Evolutionary conservation across 2,329 filamentous ascomycete genomes (phyloP), one percentile per base, ranked within the genome.

Genomic region (Sclerotinia subarctica): DNA sequence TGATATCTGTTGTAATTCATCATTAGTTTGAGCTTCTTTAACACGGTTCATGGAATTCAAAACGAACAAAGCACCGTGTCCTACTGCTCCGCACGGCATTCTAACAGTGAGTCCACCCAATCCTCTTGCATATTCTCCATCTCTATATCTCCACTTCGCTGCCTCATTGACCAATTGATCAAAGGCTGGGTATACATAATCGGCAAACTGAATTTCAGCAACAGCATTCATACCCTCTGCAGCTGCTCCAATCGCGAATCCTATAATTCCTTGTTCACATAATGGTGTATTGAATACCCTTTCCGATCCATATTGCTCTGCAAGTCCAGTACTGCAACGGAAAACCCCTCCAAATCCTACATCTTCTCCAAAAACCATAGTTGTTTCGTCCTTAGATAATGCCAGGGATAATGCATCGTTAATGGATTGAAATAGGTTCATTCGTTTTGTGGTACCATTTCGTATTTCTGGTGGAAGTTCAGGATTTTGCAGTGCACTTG

Each of bases 341-440:
- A 99, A 99, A 21, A 99, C 95, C 66, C 95, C 95, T 53, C 95
- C 95, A 74, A 99, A 99, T 19, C 95, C 92, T 10, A 99, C 93
- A 77, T 99, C 95, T 79, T 99, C 95, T 53, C 95, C 95, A 75
- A 99, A 99, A 13, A 99, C 85, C 68, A 98, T 82, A 29, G 97
- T 93, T 24, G 90, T 88, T 72, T 96, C 92, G 74, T 97, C 94
- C 47, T 90, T 87, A 21, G 90, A 87, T 38, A 99, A 84, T 32
- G 94, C 92, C 69, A 90, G 91, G 29, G 91, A 87, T 29, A 99
- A 84, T 15, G 94, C 94, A 72, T 94, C 89, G 78, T 98, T 98
- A 82, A 99, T 88, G 63, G 95, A 90, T 78, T 96, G 93, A 81
- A 95, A 97, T 49, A 97, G 85, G 80, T 98, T 98, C 85, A 96